Conservation (phyloP, 345 rosid species). For the Atalantia buxifolia region DNA sequence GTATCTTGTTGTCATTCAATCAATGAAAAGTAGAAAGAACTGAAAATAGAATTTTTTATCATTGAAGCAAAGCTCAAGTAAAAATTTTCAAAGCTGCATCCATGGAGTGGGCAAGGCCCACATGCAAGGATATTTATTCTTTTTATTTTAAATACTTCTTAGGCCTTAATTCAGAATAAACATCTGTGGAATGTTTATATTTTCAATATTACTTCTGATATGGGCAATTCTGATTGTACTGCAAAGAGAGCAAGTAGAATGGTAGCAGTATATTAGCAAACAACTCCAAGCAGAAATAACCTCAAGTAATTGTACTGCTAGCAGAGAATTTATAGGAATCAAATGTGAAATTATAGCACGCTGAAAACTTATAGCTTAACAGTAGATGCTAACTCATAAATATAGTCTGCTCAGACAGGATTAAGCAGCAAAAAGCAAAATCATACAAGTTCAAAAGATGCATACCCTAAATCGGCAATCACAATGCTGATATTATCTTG, state of each 20-base stretch:
- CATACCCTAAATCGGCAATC: constrained; percentile 87
- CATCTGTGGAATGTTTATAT: no score
- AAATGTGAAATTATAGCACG: neutral
- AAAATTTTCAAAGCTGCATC: no score
- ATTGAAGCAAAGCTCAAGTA: no score
- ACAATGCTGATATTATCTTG: constrained; percentile 78
- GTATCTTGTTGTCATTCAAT: no score
- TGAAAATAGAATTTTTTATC: no score
- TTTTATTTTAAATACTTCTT: no score
- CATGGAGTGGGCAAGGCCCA: no score
- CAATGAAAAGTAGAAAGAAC: no score
- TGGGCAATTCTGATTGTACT: neutral
- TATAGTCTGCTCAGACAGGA: neutral
- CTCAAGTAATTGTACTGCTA: neutral
- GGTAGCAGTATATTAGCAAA: neutral
- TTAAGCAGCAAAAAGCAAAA: neutral
- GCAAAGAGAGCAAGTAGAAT: neutral
- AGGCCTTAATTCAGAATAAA: no score
- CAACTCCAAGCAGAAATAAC: neutral
- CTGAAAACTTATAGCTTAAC: neutral
- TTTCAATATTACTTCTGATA: neutral
- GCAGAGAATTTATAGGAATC: neutral
- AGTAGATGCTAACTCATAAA: neutral
- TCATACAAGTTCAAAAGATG: neutral
- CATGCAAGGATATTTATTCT: no score